Base-by-base conservation (phyloP, 2,329 filamentous ascomycete species). In the Cryphonectria radicalis region DNA sequence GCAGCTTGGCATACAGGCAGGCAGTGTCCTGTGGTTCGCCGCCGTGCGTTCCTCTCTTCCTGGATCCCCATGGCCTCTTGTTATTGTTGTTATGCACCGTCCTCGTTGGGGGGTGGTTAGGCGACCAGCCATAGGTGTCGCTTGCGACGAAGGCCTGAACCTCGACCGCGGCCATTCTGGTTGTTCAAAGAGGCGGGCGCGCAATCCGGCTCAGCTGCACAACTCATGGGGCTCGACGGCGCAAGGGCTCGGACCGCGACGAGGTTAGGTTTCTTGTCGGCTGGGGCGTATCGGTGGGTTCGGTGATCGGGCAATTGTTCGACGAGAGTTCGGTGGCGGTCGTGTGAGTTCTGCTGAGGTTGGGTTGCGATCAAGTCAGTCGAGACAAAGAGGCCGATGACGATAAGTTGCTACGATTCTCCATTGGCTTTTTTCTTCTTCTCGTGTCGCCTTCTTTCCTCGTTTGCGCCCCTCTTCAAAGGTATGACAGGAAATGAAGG, bases 131-230 rank as follows among this genome's bases (percentile, higher is more conserved):
- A 82, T 77, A 80, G 76, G 73, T 67, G 66, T 67, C 79, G 79
- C 77, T 81, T 82, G 76, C 80, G 80, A 77, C 81, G 75, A 80
- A 81, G 74, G 79, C 78, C 79, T 84, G 77, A 81, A 87, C 81
- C 76, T 82, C 81, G 81, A 82, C 83, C 79, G 85, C 80, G 80
- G 87, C 86, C 87, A 89, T 89, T 79, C 77, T 86, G 84, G 79
- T 79, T 82, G 80, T 82, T 80, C 75, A 75, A 76, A 76, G 80
- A 82, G 65, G 42, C 64, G 63, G 62, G 79, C 82, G 85, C 80
- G 76, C 82, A 77, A 79, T 79, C 77, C 76, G 75, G 55, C 50
- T 63, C 75, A 75, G 79, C 77, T 80, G 80, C 82, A 80, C 82
- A 79, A 86, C 83, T 83, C 87, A 89, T 89, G 85, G 69, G 70